These are phyloP conservation scores for Tolypocladium endophyticum DNA, from an alignment of 2,329 filamentous ascomycete species.

Conservation along the genomic window DNA sequence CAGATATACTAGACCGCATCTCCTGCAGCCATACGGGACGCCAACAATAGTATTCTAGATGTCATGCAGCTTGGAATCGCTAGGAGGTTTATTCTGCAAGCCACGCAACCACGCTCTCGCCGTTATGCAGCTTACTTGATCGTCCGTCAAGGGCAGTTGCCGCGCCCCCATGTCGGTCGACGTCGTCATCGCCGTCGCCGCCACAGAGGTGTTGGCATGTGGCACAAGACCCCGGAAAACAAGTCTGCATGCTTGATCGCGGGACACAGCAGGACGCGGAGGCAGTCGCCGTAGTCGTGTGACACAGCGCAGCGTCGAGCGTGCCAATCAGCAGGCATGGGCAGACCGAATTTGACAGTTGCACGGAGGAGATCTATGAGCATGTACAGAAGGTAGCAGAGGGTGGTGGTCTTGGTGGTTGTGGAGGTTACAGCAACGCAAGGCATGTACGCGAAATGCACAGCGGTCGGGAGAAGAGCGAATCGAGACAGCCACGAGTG, in stretches of 20 bases:
- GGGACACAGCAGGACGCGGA: background rate
- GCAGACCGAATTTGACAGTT: slow-evolving; percentile 14
- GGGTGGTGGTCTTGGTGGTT: background rate
- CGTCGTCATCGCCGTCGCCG: background rate
- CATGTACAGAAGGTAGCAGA: background rate
- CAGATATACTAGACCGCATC: background rate
- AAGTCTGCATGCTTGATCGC: background rate
- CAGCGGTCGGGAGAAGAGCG: background rate
- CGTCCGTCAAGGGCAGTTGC: background rate
- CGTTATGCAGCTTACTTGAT: background rate
- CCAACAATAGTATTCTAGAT: background rate
- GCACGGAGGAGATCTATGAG: background rate
- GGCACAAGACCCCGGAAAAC: background rate
- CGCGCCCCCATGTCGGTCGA: background rate
- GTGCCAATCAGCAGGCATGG: slow-evolving; percentile 13
- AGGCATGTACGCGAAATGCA: background rate
- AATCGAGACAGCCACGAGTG: background rate
- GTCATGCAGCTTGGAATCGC: background rate
- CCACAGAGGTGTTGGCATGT: background rate
- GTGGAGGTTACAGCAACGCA: background rate
- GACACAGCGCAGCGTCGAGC: background rate
- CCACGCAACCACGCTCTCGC: background rate
- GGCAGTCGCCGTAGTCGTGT: background rate
- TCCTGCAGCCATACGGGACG: background rate
- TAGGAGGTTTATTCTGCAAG: background rate